phyloP scores from a whole-genome alignment of 768 basidiomycete genomes.

The Suillus variegatus region DNA sequence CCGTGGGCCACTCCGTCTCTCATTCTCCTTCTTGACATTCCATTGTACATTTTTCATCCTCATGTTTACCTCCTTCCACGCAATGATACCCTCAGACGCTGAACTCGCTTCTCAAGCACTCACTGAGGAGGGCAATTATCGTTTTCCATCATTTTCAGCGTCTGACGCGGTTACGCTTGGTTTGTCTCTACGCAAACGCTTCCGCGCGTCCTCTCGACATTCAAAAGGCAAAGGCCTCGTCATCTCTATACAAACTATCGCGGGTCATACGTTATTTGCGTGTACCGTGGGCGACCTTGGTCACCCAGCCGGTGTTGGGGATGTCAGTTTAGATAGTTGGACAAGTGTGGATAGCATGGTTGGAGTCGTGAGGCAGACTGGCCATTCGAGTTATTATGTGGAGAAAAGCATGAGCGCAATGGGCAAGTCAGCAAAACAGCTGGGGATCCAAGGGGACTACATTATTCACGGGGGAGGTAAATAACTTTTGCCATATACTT shows the following conservation, averaged over 20 bases:
- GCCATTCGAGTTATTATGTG: slow-evolving; percentile 84
- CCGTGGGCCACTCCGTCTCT: neutral
- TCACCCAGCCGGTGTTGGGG: slow-evolving; percentile 61
- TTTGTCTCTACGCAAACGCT: slow-evolving; percentile 81
- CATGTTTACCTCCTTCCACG: slow-evolving; percentile 68
- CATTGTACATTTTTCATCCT: slow-evolving; percentile 6
- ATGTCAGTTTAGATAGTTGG: slow-evolving; percentile 84
- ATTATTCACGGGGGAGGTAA: slow-evolving; percentile 77
- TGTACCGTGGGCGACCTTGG: slow-evolving; percentile 86
- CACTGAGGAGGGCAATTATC: slow-evolving; percentile 66
- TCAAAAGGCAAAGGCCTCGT: slow-evolving; percentile 79
- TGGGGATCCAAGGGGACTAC: slow-evolving; percentile 67
- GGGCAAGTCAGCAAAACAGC: slow-evolving; percentile 73
- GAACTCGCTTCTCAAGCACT: slow-evolving; percentile 74
- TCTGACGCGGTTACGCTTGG: slow-evolving; percentile 81
- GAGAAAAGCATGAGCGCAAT: slow-evolving; percentile 86
- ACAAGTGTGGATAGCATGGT: slow-evolving; percentile 77
- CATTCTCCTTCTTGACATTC: neutral
- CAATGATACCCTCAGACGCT: slow-evolving; percentile 66
- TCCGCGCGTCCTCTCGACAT: slow-evolving; percentile 70
- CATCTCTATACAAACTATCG: slow-evolving; percentile 77
- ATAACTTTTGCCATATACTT: slow-evolving; percentile 25
- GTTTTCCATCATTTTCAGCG: slow-evolving; percentile 74
- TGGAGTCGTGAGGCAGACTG: slow-evolving; percentile 74
- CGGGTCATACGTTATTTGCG: slow-evolving; percentile 76